A percentile compares a stretch with the other conserved stretches of the same genome.
These are phyloP conservation scores for Phytopythium delawarense DNA, from an alignment of 352 stramenopile genomes.

Conservation along the genomic window DNA sequence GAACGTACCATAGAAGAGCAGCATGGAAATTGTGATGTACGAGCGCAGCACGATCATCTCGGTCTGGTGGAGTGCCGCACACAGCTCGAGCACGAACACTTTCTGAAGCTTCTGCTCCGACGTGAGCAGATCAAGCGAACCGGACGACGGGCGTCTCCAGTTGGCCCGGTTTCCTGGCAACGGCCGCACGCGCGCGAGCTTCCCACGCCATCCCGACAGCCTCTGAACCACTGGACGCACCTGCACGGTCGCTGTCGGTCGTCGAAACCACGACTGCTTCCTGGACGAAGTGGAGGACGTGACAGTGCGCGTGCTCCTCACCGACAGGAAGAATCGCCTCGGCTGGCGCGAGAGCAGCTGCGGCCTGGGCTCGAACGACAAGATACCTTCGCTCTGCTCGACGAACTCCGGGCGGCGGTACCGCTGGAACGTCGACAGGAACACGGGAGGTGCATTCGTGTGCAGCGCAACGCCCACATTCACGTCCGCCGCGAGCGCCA, in stretches of 20 bases:
- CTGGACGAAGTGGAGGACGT: neutral
- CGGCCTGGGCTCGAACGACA: neutral
- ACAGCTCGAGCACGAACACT: conserved; percentile 11
- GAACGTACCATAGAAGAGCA: conserved; percentile 24
- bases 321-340: neutral
- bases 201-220: neutral
- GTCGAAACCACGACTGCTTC: neutral
- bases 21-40: conserved; percentile 25
- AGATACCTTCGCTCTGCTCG: neutral
- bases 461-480: conserved; percentile 20
- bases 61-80: conserved; percentile 17
- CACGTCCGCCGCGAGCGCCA: conserved; percentile 12
- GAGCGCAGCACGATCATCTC: conserved; percentile 31
- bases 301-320: neutral
- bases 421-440: conserved; percentile 24
- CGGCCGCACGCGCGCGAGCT: neutral
- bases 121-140: conserved; percentile 16
- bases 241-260: neutral
- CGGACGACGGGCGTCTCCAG: conserved; percentile 2
- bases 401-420: conserved; percentile 11
- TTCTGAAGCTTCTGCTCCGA: conserved; percentile 7
- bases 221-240: neutral
- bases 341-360: neutral
- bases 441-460: conserved; percentile 10
- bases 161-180: neutral